Percentiles rank a stretch among this genome's conserved stretches.
phyloP scores from a whole-genome alignment of 345 rosid species.

The Citrus unshiu region DNA sequence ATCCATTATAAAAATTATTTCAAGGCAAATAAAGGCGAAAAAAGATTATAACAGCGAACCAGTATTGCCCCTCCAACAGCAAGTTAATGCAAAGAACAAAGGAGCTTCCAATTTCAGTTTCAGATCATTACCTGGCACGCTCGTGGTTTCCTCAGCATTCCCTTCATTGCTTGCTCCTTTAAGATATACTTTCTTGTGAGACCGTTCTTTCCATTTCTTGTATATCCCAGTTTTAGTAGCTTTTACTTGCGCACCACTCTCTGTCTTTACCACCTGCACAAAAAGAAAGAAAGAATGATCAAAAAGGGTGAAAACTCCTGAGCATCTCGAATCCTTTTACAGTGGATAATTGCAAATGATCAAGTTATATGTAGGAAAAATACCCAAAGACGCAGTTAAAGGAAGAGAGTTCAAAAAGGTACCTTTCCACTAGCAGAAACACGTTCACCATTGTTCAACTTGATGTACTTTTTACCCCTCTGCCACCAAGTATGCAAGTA shows the following conservation, averaged over 20 bases:
- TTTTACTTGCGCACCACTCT: constrained; percentile 82
- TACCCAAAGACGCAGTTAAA: neutral
- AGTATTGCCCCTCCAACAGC: neutral
- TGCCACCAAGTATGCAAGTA: constrained; percentile 39
- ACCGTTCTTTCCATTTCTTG: constrained; percentile 81
- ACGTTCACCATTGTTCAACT: constrained; percentile 91
- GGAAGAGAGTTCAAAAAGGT: constrained; percentile 14
- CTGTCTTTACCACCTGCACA: constrained; percentile 80
- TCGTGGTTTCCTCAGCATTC: constrained; percentile 33
- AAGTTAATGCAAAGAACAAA: neutral
- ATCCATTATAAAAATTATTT: neutral
- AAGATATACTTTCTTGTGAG: constrained; percentile 58
- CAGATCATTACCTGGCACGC: constrained; percentile 44
- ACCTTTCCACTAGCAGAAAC: constrained; percentile 99
- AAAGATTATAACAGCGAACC: neutral
- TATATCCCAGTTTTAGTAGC: constrained; percentile 76
- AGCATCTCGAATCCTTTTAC: neutral
- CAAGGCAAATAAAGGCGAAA: neutral
- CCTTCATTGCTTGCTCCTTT: constrained; percentile 45
- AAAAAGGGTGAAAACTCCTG: neutral
- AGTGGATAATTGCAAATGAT: neutral
- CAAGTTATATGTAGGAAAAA: neutral
- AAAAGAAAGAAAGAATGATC: constrained; percentile 2
- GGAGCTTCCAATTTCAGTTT: neutral
- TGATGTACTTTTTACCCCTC: constrained; percentile 93